Evolutionary conservation across 2,329 filamentous ascomycete species (phyloP).

Genomic region (Exserohilum rostratum): DNA sequence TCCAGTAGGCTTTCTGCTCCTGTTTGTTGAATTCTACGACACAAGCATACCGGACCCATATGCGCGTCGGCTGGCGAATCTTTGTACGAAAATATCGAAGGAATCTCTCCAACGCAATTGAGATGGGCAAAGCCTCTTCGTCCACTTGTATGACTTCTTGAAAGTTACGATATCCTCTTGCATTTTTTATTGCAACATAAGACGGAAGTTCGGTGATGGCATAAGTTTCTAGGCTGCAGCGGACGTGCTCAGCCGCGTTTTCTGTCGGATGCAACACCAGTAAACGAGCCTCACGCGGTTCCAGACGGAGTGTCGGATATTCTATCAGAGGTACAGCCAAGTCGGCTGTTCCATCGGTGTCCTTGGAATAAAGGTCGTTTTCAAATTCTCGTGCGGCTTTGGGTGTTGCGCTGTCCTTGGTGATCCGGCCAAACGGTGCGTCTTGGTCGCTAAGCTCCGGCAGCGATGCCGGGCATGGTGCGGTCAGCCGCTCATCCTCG

Average conservation of each 20-base stretch:
- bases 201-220: neutral
- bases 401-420: no score
- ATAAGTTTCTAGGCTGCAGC: neutral
- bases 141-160: neutral
- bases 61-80: neutral
- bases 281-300: constrained; percentile 30
- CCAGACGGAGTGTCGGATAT: neutral
- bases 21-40: neutral
- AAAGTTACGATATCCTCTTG: constrained; percentile 1
- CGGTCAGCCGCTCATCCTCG: neutral
- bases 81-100: neutral
- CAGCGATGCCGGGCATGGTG: neutral
- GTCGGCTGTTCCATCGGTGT: neutral
- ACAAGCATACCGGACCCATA: constrained; percentile 3
- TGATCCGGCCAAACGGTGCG: neutral
- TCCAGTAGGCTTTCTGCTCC: constrained; percentile 9
- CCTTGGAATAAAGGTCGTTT: neutral
- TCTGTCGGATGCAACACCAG: constrained; percentile 21
- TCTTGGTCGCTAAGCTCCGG: neutral
- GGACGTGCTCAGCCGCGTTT: neutral
- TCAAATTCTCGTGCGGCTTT: neutral
- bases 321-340: neutral
- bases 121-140: neutral
- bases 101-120: neutral
- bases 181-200: neutral